phyloP scores from a whole-genome alignment of 805 yeast species.

The Candida quercuum region DNA sequence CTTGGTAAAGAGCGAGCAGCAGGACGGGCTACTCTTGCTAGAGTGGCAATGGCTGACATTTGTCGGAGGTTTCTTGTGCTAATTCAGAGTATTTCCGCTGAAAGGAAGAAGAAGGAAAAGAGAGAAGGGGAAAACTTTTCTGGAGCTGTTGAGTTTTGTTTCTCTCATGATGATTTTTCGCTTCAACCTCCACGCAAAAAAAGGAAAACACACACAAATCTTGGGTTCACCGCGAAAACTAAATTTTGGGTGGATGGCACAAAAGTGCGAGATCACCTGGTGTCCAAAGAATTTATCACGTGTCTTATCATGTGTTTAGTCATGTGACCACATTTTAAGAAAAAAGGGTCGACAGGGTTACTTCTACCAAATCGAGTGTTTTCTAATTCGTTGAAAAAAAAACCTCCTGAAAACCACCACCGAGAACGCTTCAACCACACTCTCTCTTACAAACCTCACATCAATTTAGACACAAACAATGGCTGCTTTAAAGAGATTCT shows the following conservation, averaged over 20 bases:
- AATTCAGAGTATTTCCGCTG: no score
- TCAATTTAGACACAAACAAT: slow-evolving; percentile 9
- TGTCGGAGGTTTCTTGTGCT: neutral
- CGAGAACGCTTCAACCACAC: no score
- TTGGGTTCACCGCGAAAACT: neutral
- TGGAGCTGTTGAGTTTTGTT: neutral
- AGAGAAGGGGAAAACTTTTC: neutral
- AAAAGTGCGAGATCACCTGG: neutral
- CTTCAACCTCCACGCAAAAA: slow-evolving; percentile 1
- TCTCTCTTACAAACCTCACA: neutral
- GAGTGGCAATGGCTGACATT: slow-evolving; percentile 18
- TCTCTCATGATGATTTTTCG: neutral
- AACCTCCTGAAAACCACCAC: slow-evolving; percentile 1
- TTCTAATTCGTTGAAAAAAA: slow-evolving; percentile 1
- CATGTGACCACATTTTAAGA: neutral
- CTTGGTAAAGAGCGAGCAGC: slow-evolving; percentile 15
- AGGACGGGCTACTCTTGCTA: slow-evolving; percentile 10
- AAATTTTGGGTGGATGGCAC: neutral
- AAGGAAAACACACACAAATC: neutral
- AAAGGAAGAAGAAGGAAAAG: neutral
- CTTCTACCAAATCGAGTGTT: neutral
- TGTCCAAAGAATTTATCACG: neutral
- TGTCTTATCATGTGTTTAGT: neutral
- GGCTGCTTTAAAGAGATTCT: slow-evolving; percentile 35
- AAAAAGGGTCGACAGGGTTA: neutral